A percentile compares a stretch with the other conserved stretches of the same genome.
Evolutionary conservation across 2,329 filamentous ascomycete genomes (phyloP).

Genomic region (Lachnellula cervina): DNA sequence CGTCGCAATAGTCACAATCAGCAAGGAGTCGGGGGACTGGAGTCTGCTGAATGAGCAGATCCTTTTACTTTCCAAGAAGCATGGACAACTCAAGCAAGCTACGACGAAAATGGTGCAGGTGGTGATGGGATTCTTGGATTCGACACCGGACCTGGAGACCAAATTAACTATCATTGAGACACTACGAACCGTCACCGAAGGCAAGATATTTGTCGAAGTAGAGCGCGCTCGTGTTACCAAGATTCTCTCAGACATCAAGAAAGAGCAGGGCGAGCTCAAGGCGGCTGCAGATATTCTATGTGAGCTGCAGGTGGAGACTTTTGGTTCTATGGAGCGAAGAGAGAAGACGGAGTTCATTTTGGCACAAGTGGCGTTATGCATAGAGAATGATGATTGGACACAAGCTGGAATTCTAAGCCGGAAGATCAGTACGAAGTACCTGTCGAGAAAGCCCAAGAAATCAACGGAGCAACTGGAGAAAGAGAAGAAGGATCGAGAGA

Average conservation of each 20-base stretch:
- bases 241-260: constrained; percentile 96
- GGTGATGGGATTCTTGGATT: constrained; percentile 86
- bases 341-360: constrained; percentile 99
- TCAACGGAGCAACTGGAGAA: constrained; percentile 83
- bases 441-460: constrained; percentile 87
- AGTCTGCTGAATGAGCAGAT: constrained; percentile 94
- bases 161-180: constrained; percentile 95
- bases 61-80: constrained; percentile 94
- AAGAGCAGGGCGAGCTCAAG: constrained; percentile 85
- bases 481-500: constrained; percentile 82
- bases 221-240: constrained; percentile 93
- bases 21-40: constrained; percentile 92
- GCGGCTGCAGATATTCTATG: constrained; percentile 89
- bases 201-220: constrained; percentile 99
- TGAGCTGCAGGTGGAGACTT: constrained; percentile 97
- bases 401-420: constrained; percentile 89
- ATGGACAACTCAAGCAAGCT: constrained; percentile 98
- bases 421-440: constrained; percentile 95
- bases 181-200: constrained; percentile 91
- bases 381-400: constrained; percentile 92
- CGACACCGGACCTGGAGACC: constrained; percentile 76
- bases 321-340: constrained; percentile 92
- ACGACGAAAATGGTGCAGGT: constrained; percentile 98
- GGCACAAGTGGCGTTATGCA: constrained; percentile 89
- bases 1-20: constrained; percentile 84